These are phyloP conservation scores for Orbilia brochopaga DNA, from an alignment of 2,329 filamentous ascomycete species.

Conservation along the genomic window DNA sequence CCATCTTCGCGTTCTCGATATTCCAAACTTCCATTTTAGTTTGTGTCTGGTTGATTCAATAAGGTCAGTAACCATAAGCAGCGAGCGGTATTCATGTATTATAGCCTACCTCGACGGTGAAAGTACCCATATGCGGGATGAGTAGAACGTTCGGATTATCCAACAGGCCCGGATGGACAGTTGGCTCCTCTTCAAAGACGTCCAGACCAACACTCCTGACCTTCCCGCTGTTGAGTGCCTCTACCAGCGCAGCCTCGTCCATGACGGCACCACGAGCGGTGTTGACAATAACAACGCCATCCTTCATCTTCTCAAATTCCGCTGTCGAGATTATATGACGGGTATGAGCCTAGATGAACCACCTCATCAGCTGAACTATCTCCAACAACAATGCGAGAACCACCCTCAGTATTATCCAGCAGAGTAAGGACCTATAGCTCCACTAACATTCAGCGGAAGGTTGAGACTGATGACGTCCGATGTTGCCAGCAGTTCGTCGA, in stretches of 20 bases:
- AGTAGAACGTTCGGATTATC: conserved; percentile 74
- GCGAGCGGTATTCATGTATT: too few species aligned
- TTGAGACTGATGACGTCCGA: conserved; percentile 83
- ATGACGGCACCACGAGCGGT: conserved; percentile 83
- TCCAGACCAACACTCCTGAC: conserved; percentile 77
- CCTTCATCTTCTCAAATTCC: conserved; percentile 79
- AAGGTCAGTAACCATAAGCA: conserved; percentile 7
- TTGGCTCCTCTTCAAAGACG: conserved; percentile 82
- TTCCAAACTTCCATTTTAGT: conserved; percentile 76
- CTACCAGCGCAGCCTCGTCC: conserved; percentile 78
- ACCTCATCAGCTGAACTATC: conserved; percentile 17
- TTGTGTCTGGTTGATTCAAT: conserved; percentile 61
- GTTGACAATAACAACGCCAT: conserved; percentile 77
- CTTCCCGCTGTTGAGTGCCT: conserved; percentile 72
- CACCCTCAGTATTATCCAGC: background rate
- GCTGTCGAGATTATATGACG: conserved; percentile 74
- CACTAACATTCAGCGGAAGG: conserved; percentile 76
- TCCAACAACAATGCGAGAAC: background rate
- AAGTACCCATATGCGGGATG: conserved; percentile 85
- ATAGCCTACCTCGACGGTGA: conserved; percentile 67
- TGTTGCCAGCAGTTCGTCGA: conserved; percentile 72
- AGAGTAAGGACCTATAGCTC: too few species aligned
- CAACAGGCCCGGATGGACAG: conserved; percentile 74
- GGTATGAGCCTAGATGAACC: conserved; percentile 61
- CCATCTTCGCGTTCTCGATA: conserved; percentile 71